Conservation (phyloP, 805 yeast species). For the Suhomyces xylopsoci region DNA sequence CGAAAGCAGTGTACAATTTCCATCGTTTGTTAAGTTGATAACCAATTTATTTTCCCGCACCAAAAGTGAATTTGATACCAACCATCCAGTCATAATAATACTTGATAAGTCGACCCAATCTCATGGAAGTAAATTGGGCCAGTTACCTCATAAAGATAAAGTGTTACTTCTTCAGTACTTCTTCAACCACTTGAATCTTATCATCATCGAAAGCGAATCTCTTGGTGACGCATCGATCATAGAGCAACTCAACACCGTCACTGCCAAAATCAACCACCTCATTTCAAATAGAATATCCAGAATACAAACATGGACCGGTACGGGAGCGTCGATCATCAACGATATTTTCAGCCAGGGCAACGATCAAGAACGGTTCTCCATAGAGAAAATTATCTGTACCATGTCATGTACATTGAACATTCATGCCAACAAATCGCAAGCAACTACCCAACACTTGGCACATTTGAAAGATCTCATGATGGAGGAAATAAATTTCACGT, state of each 20-base stretch:
- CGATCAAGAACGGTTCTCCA: not conserved
- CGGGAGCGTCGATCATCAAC: constrained; percentile 20
- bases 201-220: constrained; percentile 17
- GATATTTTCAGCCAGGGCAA: constrained; percentile 11
- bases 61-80: constrained; percentile 32
- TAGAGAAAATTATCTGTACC: constrained; percentile 22
- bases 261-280: constrained; percentile 20
- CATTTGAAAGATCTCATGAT: constrained; percentile 24
- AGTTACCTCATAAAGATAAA: constrained; percentile 25
- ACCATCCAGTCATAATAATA: constrained; percentile 30
- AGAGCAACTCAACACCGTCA: constrained; percentile 16
- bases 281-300: constrained; percentile 33
- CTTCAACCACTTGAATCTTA: constrained; percentile 36
- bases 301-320: constrained; percentile 45
- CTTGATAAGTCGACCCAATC: constrained; percentile 7
- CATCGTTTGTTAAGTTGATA: constrained; percentile 17
- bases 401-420: constrained; percentile 31
- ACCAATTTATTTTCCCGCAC: constrained; percentile 28
- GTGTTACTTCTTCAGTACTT: constrained; percentile 31
- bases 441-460: constrained; percentile 19
- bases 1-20: not conserved
- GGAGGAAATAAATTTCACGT: constrained; percentile 28
- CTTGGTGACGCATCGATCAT: constrained; percentile 9
- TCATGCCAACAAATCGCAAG: constrained; percentile 23
- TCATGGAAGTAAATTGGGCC: constrained; percentile 17